Evolutionary conservation across 805 yeast species (phyloP), one percentile per base, ranked within the genome.

Genomic region (Ogataea glucozyma): DNA sequence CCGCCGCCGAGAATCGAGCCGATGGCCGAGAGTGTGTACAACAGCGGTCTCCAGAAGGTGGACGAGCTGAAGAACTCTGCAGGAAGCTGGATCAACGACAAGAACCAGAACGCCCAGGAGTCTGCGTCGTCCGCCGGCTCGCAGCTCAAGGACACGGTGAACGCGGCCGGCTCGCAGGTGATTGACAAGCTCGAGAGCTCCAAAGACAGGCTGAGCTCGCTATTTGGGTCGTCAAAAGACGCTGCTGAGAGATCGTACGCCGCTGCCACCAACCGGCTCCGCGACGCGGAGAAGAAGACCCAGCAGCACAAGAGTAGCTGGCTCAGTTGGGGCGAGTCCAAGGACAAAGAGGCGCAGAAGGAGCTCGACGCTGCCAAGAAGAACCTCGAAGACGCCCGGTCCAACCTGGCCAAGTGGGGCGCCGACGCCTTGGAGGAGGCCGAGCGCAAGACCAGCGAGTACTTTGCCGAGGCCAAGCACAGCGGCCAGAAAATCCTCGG

Each of bases 321-420:
- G 74, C 64, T 62, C 47, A 44, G 56, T 7, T 69, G 71, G 66
- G 70, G 73, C 14, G 56, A 62, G 32, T 20, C 61, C 21, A 63
- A 69, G 57, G 58, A 65, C 34, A 58, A 63, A 37, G 70, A 69
- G 29, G 54, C 68, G 13, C 57, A 64, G 31, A 26, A 60, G 4
- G 67, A 66, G 13, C 53, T 65, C 35, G 62, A 67, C 16, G 62
- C 61, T 14, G 65, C 73, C 13, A 58, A 60, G 45, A 56, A 61
- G 41, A 56, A 64, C 26, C 62, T 64, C 37, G 57, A 65, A 9
- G 62, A 62, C 19, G 71, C 75, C 2, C 57, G 57, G 34, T 34
- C 47, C 12, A 51, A 53, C 14, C 40, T 58, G 24, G 27, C 51
- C 10, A 44, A 53, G 38, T 57, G 57, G 52, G 61, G 61, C 17